These are phyloP conservation scores for Delphinella strobiligena DNA, from an alignment of 2,329 filamentous ascomycete genomes.

Conservation along the genomic window DNA sequence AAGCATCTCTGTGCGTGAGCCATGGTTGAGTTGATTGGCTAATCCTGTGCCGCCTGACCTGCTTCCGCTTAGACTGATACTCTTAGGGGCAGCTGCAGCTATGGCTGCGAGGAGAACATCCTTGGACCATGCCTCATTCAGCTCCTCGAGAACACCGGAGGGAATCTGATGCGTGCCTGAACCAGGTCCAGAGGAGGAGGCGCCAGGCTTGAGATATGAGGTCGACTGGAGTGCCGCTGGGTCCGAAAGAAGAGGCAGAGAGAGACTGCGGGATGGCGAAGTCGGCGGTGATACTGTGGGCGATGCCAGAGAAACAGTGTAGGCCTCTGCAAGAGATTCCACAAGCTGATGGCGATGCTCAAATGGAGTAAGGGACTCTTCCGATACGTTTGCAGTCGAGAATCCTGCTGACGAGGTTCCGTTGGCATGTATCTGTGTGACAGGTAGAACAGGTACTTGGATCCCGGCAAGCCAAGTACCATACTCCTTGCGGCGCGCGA, in stretches of 20 bases:
- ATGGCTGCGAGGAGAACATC: constrained; percentile 59
- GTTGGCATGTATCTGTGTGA: constrained; percentile 55
- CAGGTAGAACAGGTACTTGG: constrained; percentile 52
- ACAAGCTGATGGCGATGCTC: constrained; percentile 61
- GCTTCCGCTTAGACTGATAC: constrained; percentile 66
- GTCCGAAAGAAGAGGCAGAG: constrained; percentile 44
- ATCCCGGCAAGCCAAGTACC: constrained; percentile 70
- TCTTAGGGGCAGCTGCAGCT: constrained; percentile 54
- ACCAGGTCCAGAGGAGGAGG: constrained; percentile 16
- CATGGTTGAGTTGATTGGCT: constrained; percentile 29
- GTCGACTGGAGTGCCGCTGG: background rate
- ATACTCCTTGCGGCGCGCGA: constrained; percentile 59
- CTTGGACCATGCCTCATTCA: constrained; percentile 69
- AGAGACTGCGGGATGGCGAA: constrained; percentile 48
- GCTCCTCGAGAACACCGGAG: constrained; percentile 55
- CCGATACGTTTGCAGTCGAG: constrained; percentile 29
- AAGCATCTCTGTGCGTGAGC: background rate
- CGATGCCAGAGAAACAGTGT: constrained; percentile 49
- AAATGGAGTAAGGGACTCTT: constrained; percentile 55
- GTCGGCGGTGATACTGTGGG: constrained; percentile 47
- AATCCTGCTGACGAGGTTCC: constrained; percentile 19
- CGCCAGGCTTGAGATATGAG: constrained; percentile 20
- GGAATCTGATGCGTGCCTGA: constrained; percentile 48
- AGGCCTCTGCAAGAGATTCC: constrained; percentile 60
- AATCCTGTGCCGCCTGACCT: constrained; percentile 21